These are phyloP conservation scores for Lentinula detonsa DNA, from an alignment of 768 basidiomycete genomes.

Conservation along the genomic window DNA sequence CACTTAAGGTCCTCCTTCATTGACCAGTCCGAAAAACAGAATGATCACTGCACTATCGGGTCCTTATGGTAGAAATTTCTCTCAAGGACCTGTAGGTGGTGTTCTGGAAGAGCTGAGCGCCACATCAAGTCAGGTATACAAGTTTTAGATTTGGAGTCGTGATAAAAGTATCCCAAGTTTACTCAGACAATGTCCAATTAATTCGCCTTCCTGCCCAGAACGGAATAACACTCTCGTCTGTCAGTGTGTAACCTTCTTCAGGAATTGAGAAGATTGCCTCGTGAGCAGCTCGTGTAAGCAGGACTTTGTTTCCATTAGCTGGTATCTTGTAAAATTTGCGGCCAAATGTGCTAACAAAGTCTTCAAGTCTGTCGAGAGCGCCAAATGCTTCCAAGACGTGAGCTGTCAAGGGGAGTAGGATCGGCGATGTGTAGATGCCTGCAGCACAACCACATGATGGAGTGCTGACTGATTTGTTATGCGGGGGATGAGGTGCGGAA, in stretches of 20 bases:
- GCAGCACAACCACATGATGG: constrained; percentile 81
- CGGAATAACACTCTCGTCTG: constrained; percentile 58
- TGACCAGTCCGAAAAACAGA: constrained; percentile 27
- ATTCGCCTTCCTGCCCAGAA: constrained; percentile 86
- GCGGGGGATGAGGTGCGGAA: constrained; percentile 84
- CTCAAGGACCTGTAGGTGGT: constrained; percentile 69
- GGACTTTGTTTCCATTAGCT: constrained; percentile 28
- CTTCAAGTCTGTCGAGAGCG: constrained; percentile 75
- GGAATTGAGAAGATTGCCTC: constrained; percentile 20
- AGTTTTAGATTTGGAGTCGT: constrained; percentile 34
- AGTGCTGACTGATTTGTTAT: constrained; percentile 62
- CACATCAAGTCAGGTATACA: constrained; percentile 59
- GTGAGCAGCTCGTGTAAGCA: constrained; percentile 34
- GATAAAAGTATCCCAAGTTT: background rate
- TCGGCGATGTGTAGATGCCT: constrained; percentile 92
- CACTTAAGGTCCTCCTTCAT: background rate
- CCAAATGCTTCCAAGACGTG: constrained; percentile 84
- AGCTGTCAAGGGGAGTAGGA: constrained; percentile 85
- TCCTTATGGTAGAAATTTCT: constrained; percentile 68
- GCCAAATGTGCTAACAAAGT: constrained; percentile 76
- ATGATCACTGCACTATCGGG: constrained; percentile 76
- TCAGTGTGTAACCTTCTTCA: constrained; percentile 41
- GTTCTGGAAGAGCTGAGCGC: constrained; percentile 60
- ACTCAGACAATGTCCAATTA: constrained; percentile 55
- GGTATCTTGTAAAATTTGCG: constrained; percentile 67